These are phyloP conservation scores for Lipomyces yamanashiensis DNA, from an alignment of 805 yeast species.

Conservation along the genomic window DNA sequence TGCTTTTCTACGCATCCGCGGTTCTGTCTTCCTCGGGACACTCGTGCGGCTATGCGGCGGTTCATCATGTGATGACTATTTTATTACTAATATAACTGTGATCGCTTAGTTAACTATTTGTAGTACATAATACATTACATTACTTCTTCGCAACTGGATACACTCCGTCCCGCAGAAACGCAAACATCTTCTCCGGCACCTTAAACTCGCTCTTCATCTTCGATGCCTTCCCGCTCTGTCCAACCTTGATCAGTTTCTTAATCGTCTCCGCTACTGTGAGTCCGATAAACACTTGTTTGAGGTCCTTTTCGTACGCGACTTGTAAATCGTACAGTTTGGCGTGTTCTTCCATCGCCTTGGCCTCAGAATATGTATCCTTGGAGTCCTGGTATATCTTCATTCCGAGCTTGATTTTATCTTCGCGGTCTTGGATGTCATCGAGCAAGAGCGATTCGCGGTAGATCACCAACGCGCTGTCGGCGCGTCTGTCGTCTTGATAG, in stretches of 20 bases:
- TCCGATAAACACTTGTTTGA: slow-evolving; percentile 49
- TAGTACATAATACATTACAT: not conserved
- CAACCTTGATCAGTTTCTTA: slow-evolving; percentile 50
- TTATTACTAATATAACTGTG: too few species aligned
- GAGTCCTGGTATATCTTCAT: slow-evolving; percentile 46
- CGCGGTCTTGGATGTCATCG: slow-evolving; percentile 32
- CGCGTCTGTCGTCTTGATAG: slow-evolving; percentile 65
- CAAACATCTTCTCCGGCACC: slow-evolving; percentile 51
- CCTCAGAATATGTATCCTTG: slow-evolving; percentile 46
- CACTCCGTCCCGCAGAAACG: slow-evolving; percentile 30
- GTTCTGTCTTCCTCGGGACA: too few species aligned
- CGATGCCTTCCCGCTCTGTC: slow-evolving; percentile 57
- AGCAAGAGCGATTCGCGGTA: slow-evolving; percentile 42
- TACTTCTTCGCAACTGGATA: slow-evolving; percentile 29
- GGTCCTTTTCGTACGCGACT: slow-evolving; percentile 51
- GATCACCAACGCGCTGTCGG: slow-evolving; percentile 53
- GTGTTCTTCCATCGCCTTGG: slow-evolving; percentile 53
- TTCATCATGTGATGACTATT: too few species aligned
- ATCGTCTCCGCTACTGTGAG: slow-evolving; percentile 57
- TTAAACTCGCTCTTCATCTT: slow-evolving; percentile 58
- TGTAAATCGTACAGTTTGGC: slow-evolving; percentile 53
- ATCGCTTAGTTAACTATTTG: too few species aligned
- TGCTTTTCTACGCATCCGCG: too few species aligned
- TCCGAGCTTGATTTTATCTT: slow-evolving; percentile 42
- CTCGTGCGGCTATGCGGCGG: too few species aligned